These are phyloP conservation scores for Echites panduratus DNA, from an alignment of 257 asterid species.

Conservation along the genomic window DNA sequence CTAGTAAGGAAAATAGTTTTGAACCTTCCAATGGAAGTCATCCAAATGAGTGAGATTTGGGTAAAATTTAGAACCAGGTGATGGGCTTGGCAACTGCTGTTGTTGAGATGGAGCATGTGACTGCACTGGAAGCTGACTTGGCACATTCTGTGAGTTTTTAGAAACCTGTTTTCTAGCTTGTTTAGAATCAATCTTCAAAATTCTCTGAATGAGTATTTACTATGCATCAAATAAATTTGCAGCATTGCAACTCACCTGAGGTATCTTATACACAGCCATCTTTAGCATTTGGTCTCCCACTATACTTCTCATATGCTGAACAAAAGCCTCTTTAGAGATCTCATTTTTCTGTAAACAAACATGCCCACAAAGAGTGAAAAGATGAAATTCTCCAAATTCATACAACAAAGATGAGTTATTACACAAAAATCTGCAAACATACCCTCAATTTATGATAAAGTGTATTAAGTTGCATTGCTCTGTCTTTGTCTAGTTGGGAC, in stretches of 20 bases:
- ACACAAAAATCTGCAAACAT: constrained; percentile 14
- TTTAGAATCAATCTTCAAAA: neutral
- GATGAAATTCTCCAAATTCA: constrained; percentile 12
- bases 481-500: constrained; percentile 87
- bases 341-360: constrained; percentile 63
- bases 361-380: constrained; percentile 15
- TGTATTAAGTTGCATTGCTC: constrained; percentile 80
- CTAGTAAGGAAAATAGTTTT: constrained; percentile 23
- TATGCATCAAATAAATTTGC: neutral
- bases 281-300: constrained; percentile 94
- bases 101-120: constrained; percentile 49
- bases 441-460: constrained; percentile 73
- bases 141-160: constrained; percentile 35
- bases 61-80: constrained; percentile 38
- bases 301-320: constrained; percentile 75
- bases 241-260: constrained; percentile 38
- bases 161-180: constrained; percentile 37
- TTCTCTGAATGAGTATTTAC: neutral
- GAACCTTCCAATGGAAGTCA: constrained; percentile 12
- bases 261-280: constrained; percentile 74
- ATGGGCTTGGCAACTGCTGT: constrained; percentile 37
- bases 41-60: constrained; percentile 15
- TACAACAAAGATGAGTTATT: constrained; percentile 13
- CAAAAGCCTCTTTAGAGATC: constrained; percentile 74
- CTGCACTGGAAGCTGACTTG: constrained; percentile 50